phyloP scores from a whole-genome alignment of 257 asterid genomes.

The Marsdenia floribunda region DNA sequence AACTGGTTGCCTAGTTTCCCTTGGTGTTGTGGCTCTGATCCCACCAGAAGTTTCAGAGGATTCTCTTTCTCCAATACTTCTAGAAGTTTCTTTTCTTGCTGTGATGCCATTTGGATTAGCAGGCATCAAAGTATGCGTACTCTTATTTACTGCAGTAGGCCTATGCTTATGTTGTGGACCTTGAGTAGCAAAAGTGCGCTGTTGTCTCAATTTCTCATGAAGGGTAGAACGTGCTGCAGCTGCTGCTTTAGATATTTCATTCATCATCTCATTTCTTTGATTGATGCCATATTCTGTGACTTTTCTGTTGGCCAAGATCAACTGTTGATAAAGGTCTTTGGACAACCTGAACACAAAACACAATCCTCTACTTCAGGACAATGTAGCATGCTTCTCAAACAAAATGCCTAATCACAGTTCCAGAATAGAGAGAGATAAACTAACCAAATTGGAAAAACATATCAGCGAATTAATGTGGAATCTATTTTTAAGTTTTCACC shows the following conservation, averaged over 20 bases:
- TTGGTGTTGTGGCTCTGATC: slow-evolving; percentile 25
- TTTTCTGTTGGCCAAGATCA: slow-evolving; percentile 43
- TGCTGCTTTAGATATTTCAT: slow-evolving; percentile 58
- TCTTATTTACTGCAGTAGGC: slow-evolving; percentile 16
- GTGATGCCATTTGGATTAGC: slow-evolving; percentile 14
- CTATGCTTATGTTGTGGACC: background rate
- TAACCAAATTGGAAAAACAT: background rate
- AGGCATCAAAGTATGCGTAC: slow-evolving; percentile 2
- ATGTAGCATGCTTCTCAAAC: background rate
- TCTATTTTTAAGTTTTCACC: background rate
- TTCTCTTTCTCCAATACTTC: slow-evolving; percentile 14
- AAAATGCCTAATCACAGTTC: background rate
- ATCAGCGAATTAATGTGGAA: background rate
- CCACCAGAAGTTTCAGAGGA: slow-evolving; percentile 15
- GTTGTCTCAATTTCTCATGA: slow-evolving; percentile 60
- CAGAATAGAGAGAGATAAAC: background rate
- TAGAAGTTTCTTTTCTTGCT: slow-evolving; percentile 22
- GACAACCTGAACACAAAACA: slow-evolving; percentile 49
- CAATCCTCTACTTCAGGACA: background rate
- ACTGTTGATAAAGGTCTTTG: slow-evolving; percentile 52
- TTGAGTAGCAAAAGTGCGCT: slow-evolving; percentile 44
- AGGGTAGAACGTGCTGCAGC: slow-evolving; percentile 80
- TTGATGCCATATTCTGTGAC: slow-evolving; percentile 43
- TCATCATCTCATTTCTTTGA: slow-evolving; percentile 53
- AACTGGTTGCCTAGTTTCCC: slow-evolving; percentile 29